phyloP scores from a whole-genome alignment of 2,329 filamentous ascomycete species.

The Sarocladium strictum region DNA sequence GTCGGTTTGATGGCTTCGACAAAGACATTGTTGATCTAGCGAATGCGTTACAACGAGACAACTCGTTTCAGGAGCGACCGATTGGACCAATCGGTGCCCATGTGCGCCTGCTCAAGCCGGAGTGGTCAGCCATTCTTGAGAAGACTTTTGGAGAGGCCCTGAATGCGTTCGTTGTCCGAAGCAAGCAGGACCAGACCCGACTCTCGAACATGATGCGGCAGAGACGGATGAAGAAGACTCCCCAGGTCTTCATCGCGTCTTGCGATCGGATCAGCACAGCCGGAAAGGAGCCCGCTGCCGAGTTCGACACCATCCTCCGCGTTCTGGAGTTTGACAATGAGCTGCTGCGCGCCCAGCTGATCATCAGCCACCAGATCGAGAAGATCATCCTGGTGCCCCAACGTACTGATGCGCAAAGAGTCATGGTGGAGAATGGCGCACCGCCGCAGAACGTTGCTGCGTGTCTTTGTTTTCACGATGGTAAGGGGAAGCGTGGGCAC shows the following conservation, averaged over 20 bases:
- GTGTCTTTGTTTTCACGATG: conserved; percentile 65
- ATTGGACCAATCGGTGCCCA: conserved; percentile 79
- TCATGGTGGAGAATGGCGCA: conserved; percentile 58
- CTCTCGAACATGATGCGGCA: conserved; percentile 61
- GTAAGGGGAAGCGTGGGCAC: conserved; percentile 42
- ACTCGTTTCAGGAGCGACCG: conserved; percentile 61
- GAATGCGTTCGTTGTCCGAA: conserved; percentile 75
- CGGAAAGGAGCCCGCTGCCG: conserved; percentile 62
- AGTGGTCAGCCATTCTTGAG: conserved; percentile 82
- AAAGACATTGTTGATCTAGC: conserved; percentile 58
- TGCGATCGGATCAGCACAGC: conserved; percentile 28
- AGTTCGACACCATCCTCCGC: conserved; percentile 72
- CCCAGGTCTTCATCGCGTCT: conserved; percentile 33
- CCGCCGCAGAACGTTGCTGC: conserved; percentile 64
- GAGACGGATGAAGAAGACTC: conserved; percentile 43
- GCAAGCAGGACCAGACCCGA: conserved; percentile 65
- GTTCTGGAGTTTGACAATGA: conserved; percentile 78
- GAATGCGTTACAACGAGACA: conserved; percentile 62
- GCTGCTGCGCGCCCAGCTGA: conserved; percentile 70
- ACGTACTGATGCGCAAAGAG: conserved; percentile 57
- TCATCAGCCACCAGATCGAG: conserved; percentile 79
- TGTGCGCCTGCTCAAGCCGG: conserved; percentile 67
- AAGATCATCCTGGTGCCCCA: conserved; percentile 73
- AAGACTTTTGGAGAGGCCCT: conserved; percentile 64
- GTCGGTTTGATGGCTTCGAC: conserved; percentile 60